Base-by-base conservation (phyloP, 768 basidiomycete genomes). In the Clitopilus passeckerianus region DNA sequence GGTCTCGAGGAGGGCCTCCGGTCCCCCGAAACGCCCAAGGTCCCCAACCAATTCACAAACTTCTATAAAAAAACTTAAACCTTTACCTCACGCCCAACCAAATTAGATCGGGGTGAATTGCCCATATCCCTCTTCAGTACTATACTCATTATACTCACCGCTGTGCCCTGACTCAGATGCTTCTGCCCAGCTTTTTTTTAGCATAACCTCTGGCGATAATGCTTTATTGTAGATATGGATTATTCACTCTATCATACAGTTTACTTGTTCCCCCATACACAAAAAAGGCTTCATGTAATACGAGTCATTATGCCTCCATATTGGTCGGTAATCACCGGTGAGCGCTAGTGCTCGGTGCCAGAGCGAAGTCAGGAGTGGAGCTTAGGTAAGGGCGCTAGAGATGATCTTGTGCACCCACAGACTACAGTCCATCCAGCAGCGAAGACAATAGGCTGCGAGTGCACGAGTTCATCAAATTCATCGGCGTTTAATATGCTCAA, bases 361-460 rank as follows among this genome's bases (percentile, higher is more conserved):
- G n/a, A n/a, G n/a, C n/a, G n/a, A 50, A 9, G 46, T 3, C 46
- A 9, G 20, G 46, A 50, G 4, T 3, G 10, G 37, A 10, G 46
- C 46, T 50, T 50, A 50, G 20, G 46, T 50, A 50, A 50, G 12
- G 16, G 16, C 18, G 20, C 46, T 50, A 50, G 46, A 50, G 46
- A 50, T 50, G 46, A 50, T 50, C 46, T 50, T 7, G 46, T 50
- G 46, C 46, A 50, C 46, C 46, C 46, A 50, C 46, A 50, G 46
- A 23, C 46, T 50, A 18, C 46, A 64, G 41, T 55, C 54, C 61
- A 33, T 23, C 58, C 56, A 41, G 37, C n/a, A 41, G 22, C 46
- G 22, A 50, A 18, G 46, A 50, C 46, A n/a, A 9, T 62, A 52
- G 61, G 59, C 24, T 64, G 66, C 24, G 66, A 68, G 61, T 65